phyloP scores from a whole-genome alignment of 2,329 filamentous ascomycete genomes.

The Plectosphaerella plurivora region DNA sequence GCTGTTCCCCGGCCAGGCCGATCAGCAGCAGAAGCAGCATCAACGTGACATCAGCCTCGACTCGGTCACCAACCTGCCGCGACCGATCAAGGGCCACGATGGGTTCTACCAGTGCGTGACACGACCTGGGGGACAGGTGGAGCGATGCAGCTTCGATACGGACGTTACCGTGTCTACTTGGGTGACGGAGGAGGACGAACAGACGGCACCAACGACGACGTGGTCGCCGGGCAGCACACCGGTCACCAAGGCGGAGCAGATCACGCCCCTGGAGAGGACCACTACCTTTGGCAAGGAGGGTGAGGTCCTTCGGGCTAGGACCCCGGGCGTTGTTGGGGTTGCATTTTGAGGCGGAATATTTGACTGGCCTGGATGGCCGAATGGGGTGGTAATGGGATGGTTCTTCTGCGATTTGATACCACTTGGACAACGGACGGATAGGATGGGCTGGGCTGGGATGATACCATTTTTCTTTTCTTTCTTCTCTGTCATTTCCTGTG shows the following conservation, averaged over 20 bases:
- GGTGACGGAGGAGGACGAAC: slow-evolving; percentile 39
- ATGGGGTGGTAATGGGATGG: not conserved
- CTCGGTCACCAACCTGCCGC: slow-evolving; percentile 51
- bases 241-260: slow-evolving; percentile 30
- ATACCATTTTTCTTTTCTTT: not conserved
- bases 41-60: slow-evolving; percentile 38
- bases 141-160: slow-evolving; percentile 38
- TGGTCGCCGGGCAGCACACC: slow-evolving; percentile 44
- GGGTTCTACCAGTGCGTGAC: slow-evolving; percentile 57
- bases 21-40: slow-evolving; percentile 17
- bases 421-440: not conserved
- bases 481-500: not conserved
- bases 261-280: slow-evolving; percentile 19
- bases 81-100: slow-evolving; percentile 43
- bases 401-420: slow-evolving; percentile 9
- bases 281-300: slow-evolving; percentile 10
- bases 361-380: not conserved
- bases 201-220: slow-evolving; percentile 40
- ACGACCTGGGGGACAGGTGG: slow-evolving; percentile 20
- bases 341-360: slow-evolving; percentile 6
- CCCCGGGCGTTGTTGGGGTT: slow-evolving; percentile 7
- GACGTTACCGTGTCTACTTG: slow-evolving; percentile 46
- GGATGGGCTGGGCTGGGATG: not conserved
- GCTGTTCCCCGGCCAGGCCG: slow-evolving; percentile 38
- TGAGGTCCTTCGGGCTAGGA: not conserved